Evolutionary conservation across 495 filamentous ascomycete species (phyloP).

Genomic region (Penicillium lividum): DNA sequence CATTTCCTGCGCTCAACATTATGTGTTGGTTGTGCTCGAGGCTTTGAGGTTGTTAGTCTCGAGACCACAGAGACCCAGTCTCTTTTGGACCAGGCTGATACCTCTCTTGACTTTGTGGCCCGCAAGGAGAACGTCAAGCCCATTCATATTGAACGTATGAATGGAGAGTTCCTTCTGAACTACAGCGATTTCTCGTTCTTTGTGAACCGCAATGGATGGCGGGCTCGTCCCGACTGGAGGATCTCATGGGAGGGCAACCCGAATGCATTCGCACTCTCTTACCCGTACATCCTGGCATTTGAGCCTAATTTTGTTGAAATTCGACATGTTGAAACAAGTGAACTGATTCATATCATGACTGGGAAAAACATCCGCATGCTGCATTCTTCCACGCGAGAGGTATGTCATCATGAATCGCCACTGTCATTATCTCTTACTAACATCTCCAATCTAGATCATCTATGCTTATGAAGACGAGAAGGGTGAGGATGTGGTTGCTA

Average conservation of each 20-base stretch:
- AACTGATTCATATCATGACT: constrained; percentile 88
- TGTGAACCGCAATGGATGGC: constrained; percentile 97
- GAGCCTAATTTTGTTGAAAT: constrained; percentile 99
- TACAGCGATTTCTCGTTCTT: constrained; percentile 99
- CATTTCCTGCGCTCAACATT: constrained; percentile 97
- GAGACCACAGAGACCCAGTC: constrained; percentile 98
- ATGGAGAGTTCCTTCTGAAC: constrained; percentile 95
- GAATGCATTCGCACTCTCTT: constrained; percentile 85
- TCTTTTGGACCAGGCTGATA: constrained; percentile 96
- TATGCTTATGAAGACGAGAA: constrained; percentile 96
- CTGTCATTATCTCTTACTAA: constrained; percentile 14
- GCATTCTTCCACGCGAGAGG: constrained; percentile 94
- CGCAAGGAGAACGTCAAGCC: constrained; percentile 90
- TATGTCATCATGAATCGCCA: constrained; percentile 42
- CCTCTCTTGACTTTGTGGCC: constrained; percentile 93
- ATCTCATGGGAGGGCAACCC: constrained; percentile 97
- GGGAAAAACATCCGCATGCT: constrained; percentile 96
- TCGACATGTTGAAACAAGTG: constrained; percentile 86
- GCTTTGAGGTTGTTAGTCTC: constrained; percentile 95
- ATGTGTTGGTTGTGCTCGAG: constrained; percentile 91
- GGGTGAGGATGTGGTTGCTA: constrained; percentile 90
- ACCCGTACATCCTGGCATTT: constrained; percentile 96
- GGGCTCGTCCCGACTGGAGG: constrained; percentile 91
- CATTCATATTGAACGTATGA: constrained; percentile 96
- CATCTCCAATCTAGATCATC: constrained; percentile 60